These are phyloP conservation scores for Lachnellula cervina DNA, from an alignment of 2,329 filamentous ascomycete genomes.

Conservation along the genomic window DNA sequence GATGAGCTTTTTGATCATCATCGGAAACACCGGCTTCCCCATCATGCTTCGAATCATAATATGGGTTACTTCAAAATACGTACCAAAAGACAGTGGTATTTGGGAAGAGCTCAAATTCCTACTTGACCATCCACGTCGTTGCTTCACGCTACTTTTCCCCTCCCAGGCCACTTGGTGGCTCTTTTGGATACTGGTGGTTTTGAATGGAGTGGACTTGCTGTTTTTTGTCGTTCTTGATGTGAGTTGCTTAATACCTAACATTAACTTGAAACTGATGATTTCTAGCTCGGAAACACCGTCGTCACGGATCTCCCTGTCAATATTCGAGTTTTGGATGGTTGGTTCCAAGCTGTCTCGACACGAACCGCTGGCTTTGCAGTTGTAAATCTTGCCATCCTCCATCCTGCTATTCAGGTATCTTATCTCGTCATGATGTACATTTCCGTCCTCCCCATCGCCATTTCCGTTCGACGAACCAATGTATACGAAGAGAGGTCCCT, in stretches of 20 bases:
- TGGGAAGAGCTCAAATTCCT: constrained; percentile 91
- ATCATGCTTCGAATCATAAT: constrained; percentile 93
- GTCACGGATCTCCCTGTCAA: constrained; percentile 66
- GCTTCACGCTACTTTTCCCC: constrained; percentile 92
- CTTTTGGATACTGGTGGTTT: constrained; percentile 73
- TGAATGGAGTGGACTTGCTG: constrained; percentile 82
- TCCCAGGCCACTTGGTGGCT: constrained; percentile 92
- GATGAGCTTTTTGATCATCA: constrained; percentile 81
- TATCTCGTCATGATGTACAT: constrained; percentile 99
- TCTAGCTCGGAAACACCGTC: constrained; percentile 63
- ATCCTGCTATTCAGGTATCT: constrained; percentile 87
- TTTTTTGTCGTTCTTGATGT: constrained; percentile 92
- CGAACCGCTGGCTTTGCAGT: constrained; percentile 86
- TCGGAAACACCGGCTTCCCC: constrained; percentile 93
- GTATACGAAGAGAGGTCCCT: constrained; percentile 91
- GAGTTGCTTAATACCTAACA: constrained; percentile 34
- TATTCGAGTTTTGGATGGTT: constrained; percentile 74
- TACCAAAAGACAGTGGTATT: constrained; percentile 60
- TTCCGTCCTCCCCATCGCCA: constrained; percentile 93
- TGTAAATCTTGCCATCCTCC: constrained; percentile 70
- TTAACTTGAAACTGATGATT: background rate
- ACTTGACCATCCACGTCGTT: constrained; percentile 89
- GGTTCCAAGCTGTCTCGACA: constrained; percentile 87
- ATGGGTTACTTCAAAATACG: constrained; percentile 68
- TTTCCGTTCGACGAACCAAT: constrained; percentile 88